Base-by-base conservation (phyloP, 768 basidiomycete species). In the Pleurotus cornucopiae region DNA sequence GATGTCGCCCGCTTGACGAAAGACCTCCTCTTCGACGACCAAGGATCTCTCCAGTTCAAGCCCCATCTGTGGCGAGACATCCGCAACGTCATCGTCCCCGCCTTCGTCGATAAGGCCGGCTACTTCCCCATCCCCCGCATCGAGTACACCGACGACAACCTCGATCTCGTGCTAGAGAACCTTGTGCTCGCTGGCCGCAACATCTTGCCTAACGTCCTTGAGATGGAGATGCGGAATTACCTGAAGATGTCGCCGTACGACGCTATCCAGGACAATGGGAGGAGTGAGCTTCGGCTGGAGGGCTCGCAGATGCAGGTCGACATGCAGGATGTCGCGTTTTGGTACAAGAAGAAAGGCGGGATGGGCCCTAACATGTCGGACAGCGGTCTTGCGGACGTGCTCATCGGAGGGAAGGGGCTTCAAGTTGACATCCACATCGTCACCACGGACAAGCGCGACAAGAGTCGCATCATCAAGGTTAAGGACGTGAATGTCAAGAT, bases 101-200 rank as follows among this genome's bases (percentile, higher is more conserved):
- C 79, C 7, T 69, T 96, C 39, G 83, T 94, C 62, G 78, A 88
- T 37, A 78, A 88, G 72, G 75, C 87, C 49, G 88, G 86, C 20
- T 88, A 91, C 63, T 66, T 95, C 55, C 94, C 94, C 11, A 95
- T 98, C 60, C 95, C 95, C 0, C 86, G 94, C 41, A 84, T 94
- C 67, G 94, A 96, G 70, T 98, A 96, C 73, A 87, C 88, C 44
- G 93, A 96, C 69, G 86, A 91, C 49, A 66, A 77, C 5, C 71
- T 95, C 58, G 94, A 96, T 62, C 78, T 97, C 45, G 91, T 95
- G 57, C 83, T 97, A 59, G 95, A 98, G 76, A 98, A 95, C 69
- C 80, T 98, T 34, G 88, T 89, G 0, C 78, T 95, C 16, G 85
- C 89, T 58, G 92, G 91, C 12, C 82, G 85, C 39, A 96, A 97